Evolutionary conservation across 352 stramenopile genomes (phyloP), one percentile per base, ranked within the genome.

Genomic region (Phytopythium cucurbitacearum): DNA sequence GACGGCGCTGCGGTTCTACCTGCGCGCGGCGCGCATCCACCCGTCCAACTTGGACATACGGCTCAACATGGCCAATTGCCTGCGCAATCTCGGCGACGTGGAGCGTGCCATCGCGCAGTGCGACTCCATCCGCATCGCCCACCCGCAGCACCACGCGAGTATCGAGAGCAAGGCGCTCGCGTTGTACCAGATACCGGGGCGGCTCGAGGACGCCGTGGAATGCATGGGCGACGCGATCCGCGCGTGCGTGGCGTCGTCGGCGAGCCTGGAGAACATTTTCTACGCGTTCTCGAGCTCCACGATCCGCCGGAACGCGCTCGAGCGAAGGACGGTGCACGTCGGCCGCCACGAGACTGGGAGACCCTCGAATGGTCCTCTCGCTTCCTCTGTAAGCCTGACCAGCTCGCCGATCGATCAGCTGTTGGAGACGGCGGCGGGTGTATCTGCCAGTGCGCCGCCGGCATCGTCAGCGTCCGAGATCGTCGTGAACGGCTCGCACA

Each of bases 51-150:
- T 69, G 11, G 71, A 85, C 32, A 45, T 89, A 10, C 71, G 79
- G 1, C 65, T 92, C 34, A 89, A 92, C 42, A 67, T 92, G 16
- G 75, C 71, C 2, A 85, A 85, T 40, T 87, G 79, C 39, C 65
- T 92, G 42, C 64, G 77, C 1, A 80, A 80, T 28, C 59, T 83
- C 38, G 51, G 57, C 9, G 62, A 79, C n/a, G 54, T 75, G 12
- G 16, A 37, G 13, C 61, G 64, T 8, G 79, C 81, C 0, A 74
- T 90, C 39, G 48, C 48, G 3, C 81, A 90, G 39, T 90, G 77
- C 40, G 67, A 85, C 45, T 42, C 47, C 7, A 83, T 92, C 50
- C 40, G 57, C 9, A 54, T 51, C 1, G 58, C 59, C n/a, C 64
- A 74, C n/a, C 71, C 67, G 15, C 52, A 73, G 7, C 69, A 88